Conservation (phyloP, 495 filamentous ascomycete genomes). For the Aspergillus sparsus region DNA sequence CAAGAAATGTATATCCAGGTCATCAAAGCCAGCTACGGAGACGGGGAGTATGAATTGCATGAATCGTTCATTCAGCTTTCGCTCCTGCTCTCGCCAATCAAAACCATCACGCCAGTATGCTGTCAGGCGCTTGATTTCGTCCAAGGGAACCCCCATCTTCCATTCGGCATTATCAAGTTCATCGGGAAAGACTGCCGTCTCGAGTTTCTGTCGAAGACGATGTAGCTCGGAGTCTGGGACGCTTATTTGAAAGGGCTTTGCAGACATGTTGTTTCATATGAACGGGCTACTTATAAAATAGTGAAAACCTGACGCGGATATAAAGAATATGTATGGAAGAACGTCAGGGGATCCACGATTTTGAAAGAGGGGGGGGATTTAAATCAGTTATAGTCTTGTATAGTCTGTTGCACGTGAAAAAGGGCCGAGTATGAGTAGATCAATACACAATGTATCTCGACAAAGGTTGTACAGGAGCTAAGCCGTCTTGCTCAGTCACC, state of each 20-base stretch:
- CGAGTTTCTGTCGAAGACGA: slow-evolving; percentile 44
- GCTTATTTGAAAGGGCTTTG: slow-evolving; percentile 43
- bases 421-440: not conserved
- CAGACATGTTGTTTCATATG: slow-evolving; percentile 3
- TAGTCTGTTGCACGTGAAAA: slow-evolving; percentile 7
- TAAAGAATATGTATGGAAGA: not conserved
- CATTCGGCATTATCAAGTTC: slow-evolving; percentile 47
- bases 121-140: slow-evolving; percentile 47
- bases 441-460: not conserved
- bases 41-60: slow-evolving; percentile 41
- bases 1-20: slow-evolving; percentile 49
- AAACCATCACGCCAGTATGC: slow-evolving; percentile 49
- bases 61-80: slow-evolving; percentile 42
- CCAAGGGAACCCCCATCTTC: slow-evolving; percentile 51
- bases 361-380: slow-evolving; percentile 19
- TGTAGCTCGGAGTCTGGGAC: slow-evolving; percentile 43
- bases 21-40: slow-evolving; percentile 39
- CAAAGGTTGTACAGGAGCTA: not conserved
- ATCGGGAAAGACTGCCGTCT: slow-evolving; percentile 45
- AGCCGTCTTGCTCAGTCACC: not conserved
- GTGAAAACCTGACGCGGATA: not conserved
- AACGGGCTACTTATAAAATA: not conserved
- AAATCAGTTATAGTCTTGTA: no score
- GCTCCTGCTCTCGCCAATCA: slow-evolving; percentile 50
- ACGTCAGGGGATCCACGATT: not conserved